Evolutionary conservation across 2,329 filamentous ascomycete species (phyloP).

Genomic region (Phyllosticta ampelicida): DNA sequence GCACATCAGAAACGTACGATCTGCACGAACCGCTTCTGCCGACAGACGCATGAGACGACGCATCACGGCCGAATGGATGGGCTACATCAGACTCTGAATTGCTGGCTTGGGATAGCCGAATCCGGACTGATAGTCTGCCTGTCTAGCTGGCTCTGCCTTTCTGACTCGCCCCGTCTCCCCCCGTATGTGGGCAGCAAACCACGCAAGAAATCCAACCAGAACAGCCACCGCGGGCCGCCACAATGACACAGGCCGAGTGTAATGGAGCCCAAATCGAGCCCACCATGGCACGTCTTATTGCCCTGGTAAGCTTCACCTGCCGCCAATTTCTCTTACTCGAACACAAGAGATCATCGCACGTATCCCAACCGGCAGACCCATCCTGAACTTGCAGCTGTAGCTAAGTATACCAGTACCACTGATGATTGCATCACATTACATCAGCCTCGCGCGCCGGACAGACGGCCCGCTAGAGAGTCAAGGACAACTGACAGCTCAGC

Average conservation of each 20-base stretch:
- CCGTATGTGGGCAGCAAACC: background rate
- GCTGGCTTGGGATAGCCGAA: background rate
- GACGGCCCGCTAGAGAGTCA: background rate
- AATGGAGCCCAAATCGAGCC: background rate
- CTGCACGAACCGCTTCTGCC: background rate
- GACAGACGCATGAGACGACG: background rate
- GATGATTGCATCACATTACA: background rate
- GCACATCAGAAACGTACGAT: background rate
- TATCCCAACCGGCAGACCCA: background rate
- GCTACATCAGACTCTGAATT: background rate
- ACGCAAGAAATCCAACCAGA: background rate
- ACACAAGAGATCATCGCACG: background rate
- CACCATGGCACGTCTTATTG: background rate
- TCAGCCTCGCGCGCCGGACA: background rate
- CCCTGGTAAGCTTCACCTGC: background rate
- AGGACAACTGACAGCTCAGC: background rate
- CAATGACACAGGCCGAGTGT: background rate
- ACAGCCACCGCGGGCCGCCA: background rate
- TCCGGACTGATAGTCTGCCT: background rate
- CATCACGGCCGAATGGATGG: background rate
- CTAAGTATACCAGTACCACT: background rate
- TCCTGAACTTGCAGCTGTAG: background rate
- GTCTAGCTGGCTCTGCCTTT: background rate
- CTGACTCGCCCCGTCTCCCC: background rate
- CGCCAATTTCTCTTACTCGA: background rate